phyloP scores from a whole-genome alignment of 352 stramenopile species.

The Globisporangium sylvaticum region DNA sequence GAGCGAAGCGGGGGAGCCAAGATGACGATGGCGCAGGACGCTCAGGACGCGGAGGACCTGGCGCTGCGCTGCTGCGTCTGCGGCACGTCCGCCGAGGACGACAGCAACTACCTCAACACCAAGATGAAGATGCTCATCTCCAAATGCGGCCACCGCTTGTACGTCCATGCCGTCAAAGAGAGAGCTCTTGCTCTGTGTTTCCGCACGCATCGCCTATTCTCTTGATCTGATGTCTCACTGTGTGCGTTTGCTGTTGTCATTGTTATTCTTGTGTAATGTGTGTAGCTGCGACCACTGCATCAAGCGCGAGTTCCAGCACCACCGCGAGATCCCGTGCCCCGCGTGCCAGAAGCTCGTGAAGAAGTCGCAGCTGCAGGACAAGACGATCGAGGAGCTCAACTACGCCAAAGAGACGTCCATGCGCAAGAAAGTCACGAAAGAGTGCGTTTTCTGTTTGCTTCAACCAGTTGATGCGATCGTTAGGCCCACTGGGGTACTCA shows the following conservation, averaged over 20 bases:
- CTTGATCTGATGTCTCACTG: background rate
- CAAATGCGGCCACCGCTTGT: conserved; percentile 88
- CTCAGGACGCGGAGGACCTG: conserved; percentile 61
- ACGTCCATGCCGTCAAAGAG: conserved; percentile 30
- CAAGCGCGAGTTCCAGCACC: conserved; percentile 85
- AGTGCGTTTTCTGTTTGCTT: conserved; percentile 33
- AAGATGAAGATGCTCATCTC: conserved; percentile 92
- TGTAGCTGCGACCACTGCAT: conserved; percentile 81
- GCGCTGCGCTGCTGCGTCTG: conserved; percentile 86
- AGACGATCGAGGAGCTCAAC: conserved; percentile 87
- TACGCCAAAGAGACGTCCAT: conserved; percentile 84
- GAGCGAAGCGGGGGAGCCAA: conserved; percentile 1
- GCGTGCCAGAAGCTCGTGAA: conserved; percentile 83
- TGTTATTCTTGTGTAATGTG: background rate
- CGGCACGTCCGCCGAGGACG: conserved; percentile 78
- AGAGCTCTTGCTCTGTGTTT: too few species aligned
- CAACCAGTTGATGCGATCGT: background rate
- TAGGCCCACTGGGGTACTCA: background rate
- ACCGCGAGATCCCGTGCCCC: conserved; percentile 81
- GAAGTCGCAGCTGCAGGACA: conserved; percentile 87
- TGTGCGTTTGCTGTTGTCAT: background rate
- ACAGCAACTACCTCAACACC: conserved; percentile 88
- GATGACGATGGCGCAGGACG: conserved; percentile 25
- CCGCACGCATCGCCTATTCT: too few species aligned
- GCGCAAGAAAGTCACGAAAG: conserved; percentile 85